These are phyloP conservation scores for Cryptosporidium sp. DNA, from an alignment of 169 alveolate genomes.

Conservation along the genomic window DNA sequence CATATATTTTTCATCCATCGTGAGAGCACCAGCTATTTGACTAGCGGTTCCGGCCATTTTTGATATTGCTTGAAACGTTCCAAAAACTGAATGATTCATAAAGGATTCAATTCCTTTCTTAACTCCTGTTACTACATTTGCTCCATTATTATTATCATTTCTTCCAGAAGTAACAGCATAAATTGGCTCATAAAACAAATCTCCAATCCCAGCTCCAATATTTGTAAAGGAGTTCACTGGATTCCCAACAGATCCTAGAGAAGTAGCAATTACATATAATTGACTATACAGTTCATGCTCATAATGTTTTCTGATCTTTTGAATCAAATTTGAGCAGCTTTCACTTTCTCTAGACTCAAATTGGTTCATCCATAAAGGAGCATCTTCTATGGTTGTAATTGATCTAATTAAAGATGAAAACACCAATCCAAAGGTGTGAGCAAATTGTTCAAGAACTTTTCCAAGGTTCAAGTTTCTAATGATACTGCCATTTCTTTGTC, in stretches of 20 bases:
- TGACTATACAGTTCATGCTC: constrained; percentile 66
- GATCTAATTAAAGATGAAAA: constrained; percentile 65
- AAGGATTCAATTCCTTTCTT: constrained; percentile 79
- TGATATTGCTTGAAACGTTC: constrained; percentile 81
- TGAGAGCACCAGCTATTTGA: constrained; percentile 80
- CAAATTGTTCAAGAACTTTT: constrained; percentile 50
- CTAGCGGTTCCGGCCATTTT: constrained; percentile 83
- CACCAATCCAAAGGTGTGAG: constrained; percentile 51
- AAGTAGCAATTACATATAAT: constrained; percentile 66
- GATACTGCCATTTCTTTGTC: background rate
- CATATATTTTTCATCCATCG: constrained; percentile 81
- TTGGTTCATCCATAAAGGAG: constrained; percentile 73
- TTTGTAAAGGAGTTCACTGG: constrained; percentile 72
- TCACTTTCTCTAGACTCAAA: constrained; percentile 26
- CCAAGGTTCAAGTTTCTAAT: constrained; percentile 28
- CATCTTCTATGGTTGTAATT: constrained; percentile 70
- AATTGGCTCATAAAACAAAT: constrained; percentile 68
- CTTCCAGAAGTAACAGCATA: constrained; percentile 72
- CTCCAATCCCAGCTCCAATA: constrained; percentile 75
- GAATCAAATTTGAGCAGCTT: constrained; percentile 26
- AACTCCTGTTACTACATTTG: constrained; percentile 79
- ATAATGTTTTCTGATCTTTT: constrained; percentile 57
- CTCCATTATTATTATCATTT: constrained; percentile 56
- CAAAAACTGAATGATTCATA: constrained; percentile 81
- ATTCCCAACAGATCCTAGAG: constrained; percentile 71